phyloP scores from a whole-genome alignment of 2,329 filamentous ascomycete genomes.

The Sporothrix euskadiensis region DNA sequence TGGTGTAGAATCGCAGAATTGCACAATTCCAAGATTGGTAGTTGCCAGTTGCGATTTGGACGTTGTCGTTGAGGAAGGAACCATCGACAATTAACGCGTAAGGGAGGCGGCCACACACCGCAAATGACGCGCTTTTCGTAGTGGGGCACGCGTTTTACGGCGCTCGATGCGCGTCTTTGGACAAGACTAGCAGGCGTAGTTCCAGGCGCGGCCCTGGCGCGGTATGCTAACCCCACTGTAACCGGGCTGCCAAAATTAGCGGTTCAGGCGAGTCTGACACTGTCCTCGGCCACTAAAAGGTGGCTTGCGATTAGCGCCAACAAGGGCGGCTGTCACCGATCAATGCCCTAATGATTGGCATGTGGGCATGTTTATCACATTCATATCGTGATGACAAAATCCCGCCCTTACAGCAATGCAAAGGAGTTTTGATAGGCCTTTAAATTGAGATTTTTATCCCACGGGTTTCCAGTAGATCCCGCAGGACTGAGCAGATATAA shows the following conservation, averaged over 20 bases:
- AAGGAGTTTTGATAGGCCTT: too few relatives aligned
- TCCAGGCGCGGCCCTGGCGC: conserved; percentile 3
- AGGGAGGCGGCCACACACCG: not conserved
- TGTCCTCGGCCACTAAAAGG: conserved; percentile 4
- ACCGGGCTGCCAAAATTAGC: not conserved
- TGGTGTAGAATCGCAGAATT: not conserved
- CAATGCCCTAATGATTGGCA: conserved; percentile 1
- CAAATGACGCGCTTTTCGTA: conserved; percentile 8
- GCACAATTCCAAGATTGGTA: not conserved
- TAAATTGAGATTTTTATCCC: too few relatives aligned
- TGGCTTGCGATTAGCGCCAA: conserved; percentile 9
- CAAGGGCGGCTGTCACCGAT: conserved; percentile 13
- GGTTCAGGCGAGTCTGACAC: not conserved
- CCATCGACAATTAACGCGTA: conserved; percentile 16
- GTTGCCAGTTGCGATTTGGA: not conserved
- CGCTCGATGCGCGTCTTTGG: conserved; percentile 6
- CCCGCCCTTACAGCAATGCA: not conserved
- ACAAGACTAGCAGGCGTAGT: not conserved
- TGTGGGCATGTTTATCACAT: not conserved
- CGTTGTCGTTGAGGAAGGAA: not conserved
- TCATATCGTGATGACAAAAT: not conserved
- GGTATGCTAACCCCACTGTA: conserved; percentile 11
- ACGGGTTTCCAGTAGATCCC: too few relatives aligned
- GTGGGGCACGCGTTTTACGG: not conserved
- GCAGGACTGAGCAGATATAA: not conserved